Evolutionary conservation across 2,329 filamentous ascomycete genomes (phyloP).

Genomic region (Aureobasidium subglaciale): DNA sequence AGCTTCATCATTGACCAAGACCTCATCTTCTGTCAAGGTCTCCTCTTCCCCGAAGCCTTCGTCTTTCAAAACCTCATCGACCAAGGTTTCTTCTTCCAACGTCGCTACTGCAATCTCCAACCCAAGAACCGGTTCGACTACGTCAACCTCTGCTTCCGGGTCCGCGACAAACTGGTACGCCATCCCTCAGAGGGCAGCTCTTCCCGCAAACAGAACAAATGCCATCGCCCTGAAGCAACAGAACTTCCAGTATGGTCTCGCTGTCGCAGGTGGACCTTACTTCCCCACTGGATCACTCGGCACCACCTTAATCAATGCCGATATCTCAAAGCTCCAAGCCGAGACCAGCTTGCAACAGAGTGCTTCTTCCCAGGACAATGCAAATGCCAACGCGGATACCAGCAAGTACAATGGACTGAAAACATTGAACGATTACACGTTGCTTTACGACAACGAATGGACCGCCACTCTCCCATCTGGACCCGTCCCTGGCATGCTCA

Average conservation of each 20-base stretch:
- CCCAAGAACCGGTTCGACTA: background rate
- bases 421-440: background rate
- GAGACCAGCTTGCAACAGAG: background rate
- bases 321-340: background rate
- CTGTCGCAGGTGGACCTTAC: background rate
- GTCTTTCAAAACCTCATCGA: background rate
- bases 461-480: background rate
- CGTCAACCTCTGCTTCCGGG: background rate
- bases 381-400: background rate
- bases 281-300: background rate
- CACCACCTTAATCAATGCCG: background rate
- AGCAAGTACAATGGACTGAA: background rate
- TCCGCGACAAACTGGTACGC: background rate
- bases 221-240: background rate
- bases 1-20: no score
- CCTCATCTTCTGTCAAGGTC: background rate
- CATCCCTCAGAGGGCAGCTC: background rate
- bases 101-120: background rate
- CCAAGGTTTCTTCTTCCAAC: background rate
- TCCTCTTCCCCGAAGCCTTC: background rate
- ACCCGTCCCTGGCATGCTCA: background rate
- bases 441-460: conserved; percentile 1
- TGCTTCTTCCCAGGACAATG: background rate
- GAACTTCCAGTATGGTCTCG: background rate
- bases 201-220: background rate